Percentiles rank a stretch among this genome's conserved stretches.
These are phyloP conservation scores for Arabis alpina DNA, from an alignment of 345 rosid genomes.

Conservation along the genomic window DNA sequence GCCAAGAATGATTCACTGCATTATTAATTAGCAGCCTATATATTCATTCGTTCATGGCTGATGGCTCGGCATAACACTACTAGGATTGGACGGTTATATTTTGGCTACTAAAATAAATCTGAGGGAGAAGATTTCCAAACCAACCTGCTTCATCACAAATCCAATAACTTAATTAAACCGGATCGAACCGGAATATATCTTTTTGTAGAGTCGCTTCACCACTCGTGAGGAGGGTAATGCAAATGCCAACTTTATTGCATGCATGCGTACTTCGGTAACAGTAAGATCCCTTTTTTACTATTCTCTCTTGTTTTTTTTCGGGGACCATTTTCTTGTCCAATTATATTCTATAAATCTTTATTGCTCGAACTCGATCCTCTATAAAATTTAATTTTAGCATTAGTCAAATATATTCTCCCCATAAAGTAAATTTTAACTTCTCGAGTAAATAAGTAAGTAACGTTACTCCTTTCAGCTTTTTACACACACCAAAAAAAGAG, in stretches of 20 bases:
- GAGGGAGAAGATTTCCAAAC: too few relatives aligned
- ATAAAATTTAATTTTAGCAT: not conserved
- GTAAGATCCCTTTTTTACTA: not conserved
- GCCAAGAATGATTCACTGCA: too few relatives aligned
- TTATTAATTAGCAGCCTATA: too few relatives aligned
- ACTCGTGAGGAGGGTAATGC: constrained; percentile 25
- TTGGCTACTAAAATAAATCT: too few relatives aligned
- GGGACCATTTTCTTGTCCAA: constrained; percentile 24
- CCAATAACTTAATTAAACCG: too few relatives aligned
- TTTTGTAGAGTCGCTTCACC: constrained; percentile 3
- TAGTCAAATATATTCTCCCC: constrained; percentile 29
- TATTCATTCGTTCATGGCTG: too few relatives aligned
- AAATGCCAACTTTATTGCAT: constrained; percentile 36
- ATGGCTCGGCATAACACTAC: too few relatives aligned
- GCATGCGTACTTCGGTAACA: constrained; percentile 35
- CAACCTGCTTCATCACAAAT: too few relatives aligned
- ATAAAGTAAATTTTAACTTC: constrained; percentile 12
- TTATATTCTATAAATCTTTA: not conserved
- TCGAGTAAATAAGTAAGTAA: constrained; percentile 2
- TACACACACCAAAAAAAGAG: too few relatives aligned
- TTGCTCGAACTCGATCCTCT: constrained; percentile 22
- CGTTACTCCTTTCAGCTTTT: constrained; percentile 4
- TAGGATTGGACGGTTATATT: too few relatives aligned
- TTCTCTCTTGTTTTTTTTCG: not conserved
- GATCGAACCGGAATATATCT: not conserved